Evolutionary conservation across 768 basidiomycete genomes (phyloP).

Genomic region (Crucibulum laeve): DNA sequence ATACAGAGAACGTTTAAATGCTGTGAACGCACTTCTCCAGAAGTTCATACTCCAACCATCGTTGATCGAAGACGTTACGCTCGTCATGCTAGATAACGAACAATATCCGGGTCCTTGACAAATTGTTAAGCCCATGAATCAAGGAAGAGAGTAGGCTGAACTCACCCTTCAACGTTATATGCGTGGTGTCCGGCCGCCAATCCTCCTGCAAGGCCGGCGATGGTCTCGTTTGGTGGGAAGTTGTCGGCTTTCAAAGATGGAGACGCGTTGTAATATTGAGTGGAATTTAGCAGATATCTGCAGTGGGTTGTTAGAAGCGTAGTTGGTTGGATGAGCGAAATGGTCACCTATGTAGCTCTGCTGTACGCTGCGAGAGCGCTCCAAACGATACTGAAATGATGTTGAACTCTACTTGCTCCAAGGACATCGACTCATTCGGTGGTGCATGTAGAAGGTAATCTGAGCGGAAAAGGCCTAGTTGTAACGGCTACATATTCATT

Average conservation of each 20-base stretch:
- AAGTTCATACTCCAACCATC: conserved; percentile 83
- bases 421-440: conserved; percentile 24
- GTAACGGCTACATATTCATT: conserved; percentile 76
- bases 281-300: conserved; percentile 66
- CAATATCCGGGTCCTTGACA: conserved; percentile 49
- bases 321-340: not conserved
- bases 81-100: conserved; percentile 90
- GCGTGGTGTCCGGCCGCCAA: conserved; percentile 77
- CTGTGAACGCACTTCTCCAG: conserved; percentile 58
- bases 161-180: conserved; percentile 56
- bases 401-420: conserved; percentile 99
- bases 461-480: conserved; percentile 89
- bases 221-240: conserved; percentile 73
- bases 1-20: not conserved
- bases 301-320: conserved; percentile 50
- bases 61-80: conserved; percentile 93
- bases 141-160: conserved; percentile 35
- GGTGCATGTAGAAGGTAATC: conserved; percentile 85
- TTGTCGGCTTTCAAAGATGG: conserved; percentile 47
- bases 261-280: conserved; percentile 62
- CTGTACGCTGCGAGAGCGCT: conserved; percentile 59
- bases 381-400: conserved; percentile 94
- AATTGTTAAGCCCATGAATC: conserved; percentile 1
- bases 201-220: conserved; percentile 65
- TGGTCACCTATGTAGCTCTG: conserved; percentile 72